phyloP scores from a whole-genome alignment of 31 red algal species.

The Asparagopsis taxiformis region DNA sequence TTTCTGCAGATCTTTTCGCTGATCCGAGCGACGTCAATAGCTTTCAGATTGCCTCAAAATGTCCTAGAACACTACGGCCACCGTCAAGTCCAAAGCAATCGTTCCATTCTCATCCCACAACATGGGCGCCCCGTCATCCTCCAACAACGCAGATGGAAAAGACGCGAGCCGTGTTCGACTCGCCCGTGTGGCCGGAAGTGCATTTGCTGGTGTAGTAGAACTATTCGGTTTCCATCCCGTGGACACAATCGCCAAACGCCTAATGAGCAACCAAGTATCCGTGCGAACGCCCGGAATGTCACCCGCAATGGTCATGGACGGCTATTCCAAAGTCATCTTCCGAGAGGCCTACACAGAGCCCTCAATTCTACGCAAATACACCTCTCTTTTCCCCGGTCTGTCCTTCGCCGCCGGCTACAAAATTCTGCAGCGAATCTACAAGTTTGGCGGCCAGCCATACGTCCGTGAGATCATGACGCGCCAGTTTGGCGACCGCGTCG shows the following conservation, averaged over 20 bases:
- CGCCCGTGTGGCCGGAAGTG: constrained; percentile 54
- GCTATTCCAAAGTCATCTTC: constrained; percentile 65
- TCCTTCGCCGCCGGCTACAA: constrained; percentile 82
- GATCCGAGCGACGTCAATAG: too few relatives aligned
- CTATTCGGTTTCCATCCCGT: constrained; percentile 79
- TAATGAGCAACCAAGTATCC: constrained; percentile 52
- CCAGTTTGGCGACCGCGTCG: constrained; percentile 24
- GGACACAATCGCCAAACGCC: constrained; percentile 77
- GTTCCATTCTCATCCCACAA: too few relatives aligned
- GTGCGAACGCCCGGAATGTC: constrained; percentile 43
- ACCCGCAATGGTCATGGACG: constrained; percentile 28
- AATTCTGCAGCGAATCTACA: constrained; percentile 79
- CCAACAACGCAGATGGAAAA: too few relatives aligned
- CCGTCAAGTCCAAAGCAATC: too few relatives aligned
- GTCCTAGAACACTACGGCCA: too few relatives aligned
- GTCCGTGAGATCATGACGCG: constrained; percentile 37
- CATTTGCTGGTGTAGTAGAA: constrained; percentile 72
- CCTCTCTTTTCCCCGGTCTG: constrained; percentile 69
- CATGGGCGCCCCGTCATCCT: too few relatives aligned
- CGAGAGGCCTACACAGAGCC: constrained; percentile 43
- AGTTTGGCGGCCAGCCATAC: constrained; percentile 81
- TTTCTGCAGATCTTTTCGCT: too few relatives aligned
- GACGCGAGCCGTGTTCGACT: too few relatives aligned
- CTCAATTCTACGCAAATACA: constrained; percentile 29
- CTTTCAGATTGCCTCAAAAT: too few relatives aligned